A percentile compares a stretch with the other conserved stretches of the same genome.
Conservation (phyloP, 495 filamentous ascomycete genomes). For the Beverwykella pulmonaria region DNA sequence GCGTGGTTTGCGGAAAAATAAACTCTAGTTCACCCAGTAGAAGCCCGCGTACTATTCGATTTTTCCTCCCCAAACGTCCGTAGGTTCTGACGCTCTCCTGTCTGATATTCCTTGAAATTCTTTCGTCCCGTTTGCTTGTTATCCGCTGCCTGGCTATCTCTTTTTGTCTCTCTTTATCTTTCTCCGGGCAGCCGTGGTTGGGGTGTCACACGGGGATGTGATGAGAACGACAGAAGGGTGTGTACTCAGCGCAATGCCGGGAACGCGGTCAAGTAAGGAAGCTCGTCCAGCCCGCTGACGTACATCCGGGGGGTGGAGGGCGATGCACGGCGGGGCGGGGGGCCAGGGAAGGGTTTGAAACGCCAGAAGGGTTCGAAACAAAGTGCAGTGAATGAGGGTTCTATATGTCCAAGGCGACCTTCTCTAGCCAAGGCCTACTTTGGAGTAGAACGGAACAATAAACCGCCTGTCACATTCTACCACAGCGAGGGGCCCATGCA, state of each 20-base stretch:
- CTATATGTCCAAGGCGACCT: slow-evolving; percentile 32
- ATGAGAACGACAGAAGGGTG: slow-evolving; percentile 29
- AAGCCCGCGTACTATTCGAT: neutral
- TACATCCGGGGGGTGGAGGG: slow-evolving; percentile 20
- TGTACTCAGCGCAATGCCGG: slow-evolving; percentile 34
- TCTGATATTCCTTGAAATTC: neutral
- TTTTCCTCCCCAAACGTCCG: neutral
- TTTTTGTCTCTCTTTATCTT: neutral
- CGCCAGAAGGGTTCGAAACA: slow-evolving; percentile 29
- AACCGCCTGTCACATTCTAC: slow-evolving; percentile 37
- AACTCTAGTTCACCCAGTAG: slow-evolving; percentile 24
- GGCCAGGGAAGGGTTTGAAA: slow-evolving; percentile 19
- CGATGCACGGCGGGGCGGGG: slow-evolving; percentile 15
- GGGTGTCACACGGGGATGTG: slow-evolving; percentile 23
- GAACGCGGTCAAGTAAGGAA: slow-evolving; percentile 35
- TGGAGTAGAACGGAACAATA: slow-evolving; percentile 34
- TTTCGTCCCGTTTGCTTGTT: neutral
- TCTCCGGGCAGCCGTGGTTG: slow-evolving; percentile 14
- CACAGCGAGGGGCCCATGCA: slow-evolving; percentile 33
- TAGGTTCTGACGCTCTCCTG: neutral
- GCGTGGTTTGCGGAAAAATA: slow-evolving; percentile 7
- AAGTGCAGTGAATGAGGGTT: slow-evolving; percentile 24
- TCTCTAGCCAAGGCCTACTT: slow-evolving; percentile 32
- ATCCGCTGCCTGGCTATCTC: neutral
- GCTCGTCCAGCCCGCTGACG: slow-evolving; percentile 24